These are phyloP conservation scores for Neurospora pannonica DNA, from an alignment of 495 filamentous ascomycete genomes.

Conservation along the genomic window DNA sequence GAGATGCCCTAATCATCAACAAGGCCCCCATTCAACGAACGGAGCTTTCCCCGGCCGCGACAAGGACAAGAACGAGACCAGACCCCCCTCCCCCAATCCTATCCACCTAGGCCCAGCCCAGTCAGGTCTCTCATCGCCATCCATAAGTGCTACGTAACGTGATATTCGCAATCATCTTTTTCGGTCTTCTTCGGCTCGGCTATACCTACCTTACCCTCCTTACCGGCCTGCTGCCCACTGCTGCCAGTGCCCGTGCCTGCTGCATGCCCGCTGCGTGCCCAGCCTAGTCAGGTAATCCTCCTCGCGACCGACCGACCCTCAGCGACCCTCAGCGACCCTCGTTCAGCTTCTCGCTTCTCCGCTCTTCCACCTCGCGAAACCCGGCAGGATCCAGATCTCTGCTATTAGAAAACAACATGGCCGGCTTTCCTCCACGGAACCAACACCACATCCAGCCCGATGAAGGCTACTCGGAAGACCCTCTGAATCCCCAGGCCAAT, in stretches of 20 bases:
- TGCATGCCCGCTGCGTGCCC: neutral
- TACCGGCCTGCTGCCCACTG: neutral
- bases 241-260: neutral
- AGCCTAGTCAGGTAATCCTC: neutral
- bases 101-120: neutral
- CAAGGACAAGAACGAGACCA: neutral
- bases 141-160: neutral
- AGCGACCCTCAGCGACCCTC: neutral
- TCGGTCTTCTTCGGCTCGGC: neutral
- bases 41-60: neutral
- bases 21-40: neutral
- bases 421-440: slow-evolving; percentile 12
- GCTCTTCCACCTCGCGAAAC: neutral
- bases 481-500: slow-evolving; percentile 31
- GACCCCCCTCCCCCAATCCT: neutral
- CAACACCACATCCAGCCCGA: slow-evolving; percentile 36
- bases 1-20: neutral
- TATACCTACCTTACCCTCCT: neutral
- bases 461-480: slow-evolving; percentile 52
- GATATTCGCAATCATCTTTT: neutral
- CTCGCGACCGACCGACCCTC: neutral
- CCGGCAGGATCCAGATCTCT: neutral
- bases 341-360: neutral
- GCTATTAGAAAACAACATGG: slow-evolving; percentile 2
- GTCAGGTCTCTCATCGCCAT: neutral